Conservation (phyloP, 2,329 filamentous ascomycete genomes). For the Hymenoscyphus occultus region DNA sequence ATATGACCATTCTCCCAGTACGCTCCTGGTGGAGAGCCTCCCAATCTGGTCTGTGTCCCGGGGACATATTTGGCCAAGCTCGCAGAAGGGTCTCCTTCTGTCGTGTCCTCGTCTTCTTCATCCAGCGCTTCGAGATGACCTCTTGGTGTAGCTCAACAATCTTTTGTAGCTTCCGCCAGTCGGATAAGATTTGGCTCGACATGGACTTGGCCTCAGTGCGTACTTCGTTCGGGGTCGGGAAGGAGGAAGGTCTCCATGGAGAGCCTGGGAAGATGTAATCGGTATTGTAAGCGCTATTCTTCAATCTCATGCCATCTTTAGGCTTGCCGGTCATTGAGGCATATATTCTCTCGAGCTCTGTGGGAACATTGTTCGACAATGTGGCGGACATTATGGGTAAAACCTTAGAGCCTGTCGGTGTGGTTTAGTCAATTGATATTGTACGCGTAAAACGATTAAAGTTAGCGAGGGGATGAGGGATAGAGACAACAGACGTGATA, state of each 20-base stretch:
- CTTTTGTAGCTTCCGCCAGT: constrained; percentile 17
- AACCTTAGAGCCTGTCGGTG: not conserved
- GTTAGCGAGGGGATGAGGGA: too few species aligned
- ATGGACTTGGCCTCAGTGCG: constrained; percentile 7
- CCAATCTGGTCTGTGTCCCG: constrained; percentile 50
- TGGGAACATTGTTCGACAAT: not conserved
- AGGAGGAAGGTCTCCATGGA: constrained; percentile 9
- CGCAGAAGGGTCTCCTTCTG: constrained; percentile 36
- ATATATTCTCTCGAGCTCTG: not conserved
- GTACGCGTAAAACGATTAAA: too few species aligned
- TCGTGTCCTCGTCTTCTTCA: constrained; percentile 49
- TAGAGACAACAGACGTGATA: too few species aligned
- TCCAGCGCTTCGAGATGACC: constrained; percentile 52
- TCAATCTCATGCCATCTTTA: not conserved
- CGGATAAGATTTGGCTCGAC: constrained; percentile 7
- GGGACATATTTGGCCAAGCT: constrained; percentile 40
- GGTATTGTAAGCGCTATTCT: constrained; percentile 12
- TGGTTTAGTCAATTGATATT: too few species aligned
- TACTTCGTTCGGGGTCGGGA: constrained; percentile 3
- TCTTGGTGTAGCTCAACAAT: constrained; percentile 51
- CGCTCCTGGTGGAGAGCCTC: constrained; percentile 33
- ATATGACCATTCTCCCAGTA: constrained; percentile 17
- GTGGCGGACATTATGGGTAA: not conserved
- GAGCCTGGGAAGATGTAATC: constrained; percentile 12
- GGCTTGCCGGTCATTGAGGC: not conserved